Evolutionary conservation across 768 basidiomycete genomes (phyloP).

Genomic region (Glaciozyma antarctica): DNA sequence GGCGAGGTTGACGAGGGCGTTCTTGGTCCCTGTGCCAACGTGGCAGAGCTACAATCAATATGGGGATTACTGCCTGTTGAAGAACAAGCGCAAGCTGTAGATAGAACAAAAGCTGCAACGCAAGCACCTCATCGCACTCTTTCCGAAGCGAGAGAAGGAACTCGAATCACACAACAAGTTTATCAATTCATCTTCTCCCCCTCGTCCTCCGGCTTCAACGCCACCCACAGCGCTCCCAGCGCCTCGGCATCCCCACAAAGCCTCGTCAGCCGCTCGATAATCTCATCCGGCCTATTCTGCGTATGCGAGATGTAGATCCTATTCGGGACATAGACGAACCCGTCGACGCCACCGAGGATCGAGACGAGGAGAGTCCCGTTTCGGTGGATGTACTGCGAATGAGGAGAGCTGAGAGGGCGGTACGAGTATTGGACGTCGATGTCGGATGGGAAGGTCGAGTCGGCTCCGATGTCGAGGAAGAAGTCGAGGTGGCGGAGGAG

Average conservation of each 20-base stretch:
- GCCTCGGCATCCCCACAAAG: conserved; percentile 56
- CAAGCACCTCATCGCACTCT: too few species aligned
- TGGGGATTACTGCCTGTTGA: conserved; percentile 85
- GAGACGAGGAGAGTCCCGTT: conserved; percentile 85
- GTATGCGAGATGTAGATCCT: conserved; percentile 44
- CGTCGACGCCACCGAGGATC: conserved; percentile 51
- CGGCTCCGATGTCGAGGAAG: conserved; percentile 37
- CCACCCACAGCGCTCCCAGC: conserved; percentile 55
- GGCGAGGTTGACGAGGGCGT: conserved; percentile 56
- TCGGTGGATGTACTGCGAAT: conserved; percentile 87
- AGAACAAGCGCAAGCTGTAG: conserved; percentile 38
- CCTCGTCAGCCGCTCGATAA: conserved; percentile 53
- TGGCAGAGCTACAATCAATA: conserved; percentile 65
- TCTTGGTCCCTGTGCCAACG: conserved; percentile 65
- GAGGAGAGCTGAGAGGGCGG: conserved; percentile 59
- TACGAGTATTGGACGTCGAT: conserved; percentile 83
- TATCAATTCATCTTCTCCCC: background rate
- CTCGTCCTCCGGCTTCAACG: background rate
- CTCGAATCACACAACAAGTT: too few species aligned
- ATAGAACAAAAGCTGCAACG: too few species aligned
- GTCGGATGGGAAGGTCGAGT: conserved; percentile 28
- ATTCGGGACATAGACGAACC: conserved; percentile 27
- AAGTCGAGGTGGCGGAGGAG: conserved; percentile 27
- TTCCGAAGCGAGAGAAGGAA: too few species aligned
- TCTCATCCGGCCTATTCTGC: conserved; percentile 51